Evolutionary conservation across 345 rosid genomes (phyloP).

Genomic region (Draba incana): DNA sequence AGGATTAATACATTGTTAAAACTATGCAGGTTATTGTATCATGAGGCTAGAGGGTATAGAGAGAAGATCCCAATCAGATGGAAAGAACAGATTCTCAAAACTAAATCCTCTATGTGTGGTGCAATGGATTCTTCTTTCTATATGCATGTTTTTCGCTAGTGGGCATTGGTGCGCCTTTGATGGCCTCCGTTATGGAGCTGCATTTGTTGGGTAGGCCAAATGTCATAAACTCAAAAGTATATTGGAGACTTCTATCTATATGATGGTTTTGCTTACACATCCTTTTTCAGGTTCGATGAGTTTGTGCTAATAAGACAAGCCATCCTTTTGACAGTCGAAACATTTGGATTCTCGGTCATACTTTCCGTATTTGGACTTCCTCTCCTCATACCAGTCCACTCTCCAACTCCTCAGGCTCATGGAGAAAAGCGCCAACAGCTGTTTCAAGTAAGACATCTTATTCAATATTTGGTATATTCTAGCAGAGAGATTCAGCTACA

Average conservation of each 20-base stretch:
- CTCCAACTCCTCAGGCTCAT: slow-evolving; percentile 40
- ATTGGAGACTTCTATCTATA: slow-evolving; percentile 1
- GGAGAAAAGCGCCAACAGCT: slow-evolving; percentile 42
- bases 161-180: slow-evolving; percentile 99
- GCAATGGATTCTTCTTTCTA: slow-evolving; percentile 84
- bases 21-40: slow-evolving; percentile 80
- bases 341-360: slow-evolving; percentile 86
- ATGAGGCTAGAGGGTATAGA: slow-evolving; percentile 60
- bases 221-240: slow-evolving; percentile 3
- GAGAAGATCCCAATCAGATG: slow-evolving; percentile 38
- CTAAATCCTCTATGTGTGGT: slow-evolving; percentile 63
- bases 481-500: slow-evolving; percentile 2
- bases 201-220: slow-evolving; percentile 82
- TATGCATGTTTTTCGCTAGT: slow-evolving; percentile 80
- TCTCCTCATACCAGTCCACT: slow-evolving; percentile 45
- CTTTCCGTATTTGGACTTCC: slow-evolving; percentile 85
- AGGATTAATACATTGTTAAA: slow-evolving; percentile 22
- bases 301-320: slow-evolving; percentile 88
- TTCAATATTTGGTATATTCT: slow-evolving; percentile 10
- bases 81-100: slow-evolving; percentile 33
- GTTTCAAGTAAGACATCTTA: slow-evolving; percentile 53
- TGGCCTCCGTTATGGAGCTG: slow-evolving; percentile 95
- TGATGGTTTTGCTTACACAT: slow-evolving; percentile 26
- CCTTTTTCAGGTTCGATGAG: slow-evolving; percentile 80
- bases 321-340: slow-evolving; percentile 79